Conservation (phyloP, 106 monocot genomes). For the Gastrodia elata region DNA sequence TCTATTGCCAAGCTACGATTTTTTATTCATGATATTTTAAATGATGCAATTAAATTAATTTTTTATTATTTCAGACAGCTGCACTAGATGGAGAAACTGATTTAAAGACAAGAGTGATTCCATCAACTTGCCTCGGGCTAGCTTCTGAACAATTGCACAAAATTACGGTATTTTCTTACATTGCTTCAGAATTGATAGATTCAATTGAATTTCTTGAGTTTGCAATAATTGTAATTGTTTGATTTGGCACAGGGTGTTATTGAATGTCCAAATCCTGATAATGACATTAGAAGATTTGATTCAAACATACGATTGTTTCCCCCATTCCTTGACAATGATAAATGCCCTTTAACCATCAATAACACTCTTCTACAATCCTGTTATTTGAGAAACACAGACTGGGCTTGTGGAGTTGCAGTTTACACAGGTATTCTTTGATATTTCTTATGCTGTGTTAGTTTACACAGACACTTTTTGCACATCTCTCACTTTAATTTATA, state of each 20-base stretch:
- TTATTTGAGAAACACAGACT: conserved; percentile 85
- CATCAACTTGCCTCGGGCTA: conserved; percentile 55
- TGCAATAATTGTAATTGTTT: neutral
- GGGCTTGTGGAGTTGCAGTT: conserved; percentile 99
- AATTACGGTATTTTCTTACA: conserved; percentile 48
- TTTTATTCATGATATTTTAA: neutral
- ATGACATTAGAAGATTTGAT: conserved; percentile 94
- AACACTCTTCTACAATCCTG: conserved; percentile 93
- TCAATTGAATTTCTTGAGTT: conserved; percentile 6
- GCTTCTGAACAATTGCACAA: conserved; percentile 54
- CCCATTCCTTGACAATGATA: conserved; percentile 84
- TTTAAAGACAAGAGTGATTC: conserved; percentile 72
- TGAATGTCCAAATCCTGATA: conserved; percentile 87
- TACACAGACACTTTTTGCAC: too few species aligned
- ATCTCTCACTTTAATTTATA: too few species aligned
- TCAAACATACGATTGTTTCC: conserved; percentile 84
- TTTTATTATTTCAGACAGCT: conserved; percentile 55
- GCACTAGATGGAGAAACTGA: conserved; percentile 99
- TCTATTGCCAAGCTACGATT: neutral
- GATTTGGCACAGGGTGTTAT: conserved; percentile 62
- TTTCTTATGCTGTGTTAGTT: too few species aligned
- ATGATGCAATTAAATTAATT: neutral
- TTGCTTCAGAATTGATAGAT: conserved; percentile 4
- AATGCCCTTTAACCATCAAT: conserved; percentile 81
- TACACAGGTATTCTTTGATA: conserved; percentile 63